A percentile compares a stretch with the other conserved stretches of the same genome.
Evolutionary conservation across 2,329 filamentous ascomycete species (phyloP).

Genomic region (Fusarium scirpi): DNA sequence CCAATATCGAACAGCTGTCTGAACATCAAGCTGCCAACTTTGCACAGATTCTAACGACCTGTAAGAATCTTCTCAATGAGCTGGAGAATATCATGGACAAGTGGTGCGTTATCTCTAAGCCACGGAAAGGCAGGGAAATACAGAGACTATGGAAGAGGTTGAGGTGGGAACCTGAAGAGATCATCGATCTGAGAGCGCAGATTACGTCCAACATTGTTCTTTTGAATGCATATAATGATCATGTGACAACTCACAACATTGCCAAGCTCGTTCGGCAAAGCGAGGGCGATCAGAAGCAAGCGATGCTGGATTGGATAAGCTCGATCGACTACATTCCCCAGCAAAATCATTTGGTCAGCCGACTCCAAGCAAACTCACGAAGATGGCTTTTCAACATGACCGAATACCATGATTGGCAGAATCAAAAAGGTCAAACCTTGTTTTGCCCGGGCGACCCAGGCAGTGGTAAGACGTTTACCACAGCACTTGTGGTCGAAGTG

Average conservation of each 20-base stretch:
- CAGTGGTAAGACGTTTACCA: not conserved
- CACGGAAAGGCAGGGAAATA: not conserved
- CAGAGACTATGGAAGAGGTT: not conserved
- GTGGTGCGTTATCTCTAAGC: accelerated
- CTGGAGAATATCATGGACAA: accelerated
- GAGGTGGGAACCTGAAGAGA: not conserved
- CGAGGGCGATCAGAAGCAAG: not conserved
- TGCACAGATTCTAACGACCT: not conserved
- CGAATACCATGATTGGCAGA: not conserved
- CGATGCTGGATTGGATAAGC: accelerated
- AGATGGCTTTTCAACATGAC: not conserved
- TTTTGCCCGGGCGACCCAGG: not conserved
- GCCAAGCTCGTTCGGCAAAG: not conserved
- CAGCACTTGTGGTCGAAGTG: not conserved
- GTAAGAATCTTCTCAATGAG: not conserved
- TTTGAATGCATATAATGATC: not conserved
- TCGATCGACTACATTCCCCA: not conserved
- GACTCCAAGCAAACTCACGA: not conserved
- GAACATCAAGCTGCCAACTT: accelerated
- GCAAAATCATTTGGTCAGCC: not conserved
- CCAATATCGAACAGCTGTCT: not conserved
- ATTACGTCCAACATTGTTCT: accelerated
- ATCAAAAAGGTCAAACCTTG: not conserved
- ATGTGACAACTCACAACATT: not conserved
- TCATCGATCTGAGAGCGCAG: accelerated